These are phyloP conservation scores for Metschnikowia matae DNA, from an alignment of 805 yeast genomes.

Conservation along the genomic window DNA sequence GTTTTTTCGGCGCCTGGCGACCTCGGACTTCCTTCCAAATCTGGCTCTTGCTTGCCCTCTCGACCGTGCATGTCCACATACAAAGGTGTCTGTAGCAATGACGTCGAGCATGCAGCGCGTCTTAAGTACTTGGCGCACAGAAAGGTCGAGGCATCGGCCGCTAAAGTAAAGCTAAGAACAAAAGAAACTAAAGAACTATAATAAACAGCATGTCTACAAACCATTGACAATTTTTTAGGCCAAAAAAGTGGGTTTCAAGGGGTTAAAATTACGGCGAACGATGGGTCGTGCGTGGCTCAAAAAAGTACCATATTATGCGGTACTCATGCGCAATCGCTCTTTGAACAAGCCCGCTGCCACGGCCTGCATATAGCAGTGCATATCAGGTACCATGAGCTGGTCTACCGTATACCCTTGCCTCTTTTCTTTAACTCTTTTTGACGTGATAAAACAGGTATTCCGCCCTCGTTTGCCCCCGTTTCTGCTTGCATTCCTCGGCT, in stretches of 20 bases:
- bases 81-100: not conserved
- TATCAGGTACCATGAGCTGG: conserved; percentile 5
- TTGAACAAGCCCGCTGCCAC: not conserved
- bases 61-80: not conserved
- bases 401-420: not conserved
- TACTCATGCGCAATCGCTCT: conserved; percentile 1
- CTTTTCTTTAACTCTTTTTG: not conserved
- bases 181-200: not conserved
- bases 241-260: not conserved
- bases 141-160: not conserved
- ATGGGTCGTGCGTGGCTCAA: not conserved
- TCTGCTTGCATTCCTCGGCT: no score
- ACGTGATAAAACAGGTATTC: no score
- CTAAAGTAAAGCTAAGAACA: not conserved
- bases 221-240: not conserved
- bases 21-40: not conserved
- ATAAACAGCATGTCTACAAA: not conserved
- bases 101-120: conserved; percentile 1
- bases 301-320: not conserved
- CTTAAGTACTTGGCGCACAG: not conserved
- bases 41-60: not conserved
- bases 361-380: not conserved
- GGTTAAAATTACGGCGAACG: no score
- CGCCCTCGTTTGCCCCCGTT: no score
- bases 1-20: not conserved